Conservation (phyloP, 371 early-diverging fungal genomes). For the Encephalitozoon cuniculi region DNA sequence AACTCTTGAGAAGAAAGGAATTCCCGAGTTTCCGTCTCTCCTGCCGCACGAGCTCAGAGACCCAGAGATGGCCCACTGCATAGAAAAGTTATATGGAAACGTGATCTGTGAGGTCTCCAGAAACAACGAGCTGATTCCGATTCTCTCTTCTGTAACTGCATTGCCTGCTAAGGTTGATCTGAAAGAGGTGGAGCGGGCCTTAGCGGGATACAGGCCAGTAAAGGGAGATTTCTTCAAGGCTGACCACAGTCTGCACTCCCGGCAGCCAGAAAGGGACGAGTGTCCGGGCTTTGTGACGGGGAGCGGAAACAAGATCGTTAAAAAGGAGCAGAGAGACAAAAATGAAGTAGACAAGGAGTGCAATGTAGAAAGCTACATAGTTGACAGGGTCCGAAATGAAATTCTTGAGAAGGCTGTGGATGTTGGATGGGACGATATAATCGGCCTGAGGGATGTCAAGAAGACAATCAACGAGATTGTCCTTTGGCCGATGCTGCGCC, state of each 20-base stretch:
- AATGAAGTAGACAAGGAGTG: slow-evolving; percentile 7
- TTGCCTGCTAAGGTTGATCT: slow-evolving; percentile 20
- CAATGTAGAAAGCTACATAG: slow-evolving; percentile 37
- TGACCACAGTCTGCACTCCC: not conserved
- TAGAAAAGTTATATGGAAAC: not conserved
- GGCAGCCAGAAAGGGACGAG: not conserved
- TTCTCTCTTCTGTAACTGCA: slow-evolving; percentile 31
- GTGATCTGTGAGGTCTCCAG: slow-evolving; percentile 26
- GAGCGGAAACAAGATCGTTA: not conserved
- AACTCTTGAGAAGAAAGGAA: slow-evolving; percentile 12
- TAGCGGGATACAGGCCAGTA: slow-evolving; percentile 11
- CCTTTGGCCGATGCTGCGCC: slow-evolving; percentile 74
- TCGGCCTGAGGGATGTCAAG: slow-evolving; percentile 77
- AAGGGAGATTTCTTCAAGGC: slow-evolving; percentile 16
- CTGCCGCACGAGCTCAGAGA: slow-evolving; percentile 25
- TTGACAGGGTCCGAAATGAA: slow-evolving; percentile 50
- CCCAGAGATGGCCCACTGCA: not conserved
- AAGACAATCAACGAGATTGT: slow-evolving; percentile 69
- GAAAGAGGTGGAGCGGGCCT: slow-evolving; percentile 22
- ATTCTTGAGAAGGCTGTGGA: slow-evolving; percentile 43
- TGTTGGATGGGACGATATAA: slow-evolving; percentile 71
- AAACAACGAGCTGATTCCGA: slow-evolving; percentile 20
- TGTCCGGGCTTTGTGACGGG: slow-evolving; percentile 31
- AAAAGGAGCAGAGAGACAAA: slow-evolving; percentile 1
- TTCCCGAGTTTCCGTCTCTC: slow-evolving; percentile 30